Evolutionary conservation across 2,329 filamentous ascomycete species (phyloP).

Genomic region (Penicillium occitanis): DNA sequence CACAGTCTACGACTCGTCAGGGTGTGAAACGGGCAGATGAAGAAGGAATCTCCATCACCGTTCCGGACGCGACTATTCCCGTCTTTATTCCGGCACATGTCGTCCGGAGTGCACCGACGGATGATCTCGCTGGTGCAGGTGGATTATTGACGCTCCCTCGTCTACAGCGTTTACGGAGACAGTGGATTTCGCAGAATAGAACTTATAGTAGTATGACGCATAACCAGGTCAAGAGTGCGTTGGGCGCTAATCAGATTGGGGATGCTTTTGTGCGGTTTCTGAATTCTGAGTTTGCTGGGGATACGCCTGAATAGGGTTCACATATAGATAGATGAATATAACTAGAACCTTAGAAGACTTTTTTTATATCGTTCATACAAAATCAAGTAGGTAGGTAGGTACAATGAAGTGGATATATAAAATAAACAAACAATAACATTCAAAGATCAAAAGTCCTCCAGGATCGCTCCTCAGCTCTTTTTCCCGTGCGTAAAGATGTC

Average conservation of each 20-base stretch:
- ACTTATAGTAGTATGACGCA: conserved; percentile 40
- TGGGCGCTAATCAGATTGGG: conserved; percentile 38
- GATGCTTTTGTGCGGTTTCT: conserved; percentile 50
- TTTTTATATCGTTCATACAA: not conserved
- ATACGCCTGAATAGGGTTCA: conserved; percentile 20
- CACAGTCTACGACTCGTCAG: conserved; percentile 23
- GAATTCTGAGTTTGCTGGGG: conserved; percentile 44
- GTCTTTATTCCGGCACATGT: conserved; percentile 43
- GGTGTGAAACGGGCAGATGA: conserved; percentile 16
- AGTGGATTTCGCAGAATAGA: conserved; percentile 50
- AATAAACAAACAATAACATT: not conserved
- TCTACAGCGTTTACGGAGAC: conserved; percentile 45
- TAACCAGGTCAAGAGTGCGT: conserved; percentile 34
- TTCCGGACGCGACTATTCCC: conserved; percentile 32
- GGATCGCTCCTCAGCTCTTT: conserved; percentile 20
- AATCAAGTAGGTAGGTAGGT: not conserved
- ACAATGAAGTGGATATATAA: not conserved
- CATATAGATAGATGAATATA: not conserved
- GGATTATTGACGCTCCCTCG: conserved; percentile 43
- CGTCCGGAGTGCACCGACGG: conserved; percentile 39
- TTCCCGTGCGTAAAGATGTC: conserved; percentile 1
- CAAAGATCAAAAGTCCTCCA: conserved; percentile 19
- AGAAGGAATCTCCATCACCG: conserved; percentile 37
- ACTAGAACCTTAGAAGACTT: not conserved
- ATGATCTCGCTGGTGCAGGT: conserved; percentile 44